Evolutionary conservation across 805 yeast species (phyloP).

Genomic region (Myxozyma monticola): DNA sequence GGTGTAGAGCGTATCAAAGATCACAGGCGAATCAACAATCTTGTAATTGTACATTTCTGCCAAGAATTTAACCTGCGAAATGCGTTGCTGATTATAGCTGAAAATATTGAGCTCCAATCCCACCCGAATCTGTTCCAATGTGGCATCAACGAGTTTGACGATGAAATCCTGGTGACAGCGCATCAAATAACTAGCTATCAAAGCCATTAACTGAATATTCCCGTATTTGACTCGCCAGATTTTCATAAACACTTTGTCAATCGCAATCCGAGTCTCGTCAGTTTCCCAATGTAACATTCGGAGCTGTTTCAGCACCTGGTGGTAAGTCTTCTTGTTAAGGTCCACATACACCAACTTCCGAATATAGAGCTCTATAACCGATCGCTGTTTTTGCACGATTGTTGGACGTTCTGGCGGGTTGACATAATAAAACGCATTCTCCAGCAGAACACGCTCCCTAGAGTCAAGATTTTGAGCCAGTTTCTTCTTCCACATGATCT

Average conservation of each 20-base stretch:
- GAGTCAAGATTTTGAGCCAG: constrained; percentile 51
- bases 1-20: constrained; percentile 55
- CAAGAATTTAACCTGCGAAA: constrained; percentile 61
- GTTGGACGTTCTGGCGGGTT: constrained; percentile 46
- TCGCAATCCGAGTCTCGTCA: constrained; percentile 39
- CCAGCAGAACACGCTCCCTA: constrained; percentile 59
- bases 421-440: constrained; percentile 43
- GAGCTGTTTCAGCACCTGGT: constrained; percentile 43
- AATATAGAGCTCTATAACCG: constrained; percentile 45
- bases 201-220: constrained; percentile 52
- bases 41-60: constrained; percentile 55
- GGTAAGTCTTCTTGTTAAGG: constrained; percentile 43
- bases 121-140: constrained; percentile 61
- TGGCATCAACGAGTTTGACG: constrained; percentile 55
- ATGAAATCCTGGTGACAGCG: constrained; percentile 45
- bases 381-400: constrained; percentile 30
- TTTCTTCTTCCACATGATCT: constrained; percentile 51
- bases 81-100: constrained; percentile 56
- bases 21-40: constrained; percentile 48
- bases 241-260: constrained; percentile 50
- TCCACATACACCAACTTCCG: constrained; percentile 54
- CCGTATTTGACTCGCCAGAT: constrained; percentile 66
- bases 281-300: constrained; percentile 51
- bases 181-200: constrained; percentile 44
- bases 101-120: constrained; percentile 69